Evolutionary conservation across 768 basidiomycete genomes (phyloP).

Genomic region (Suillus ampliporus): DNA sequence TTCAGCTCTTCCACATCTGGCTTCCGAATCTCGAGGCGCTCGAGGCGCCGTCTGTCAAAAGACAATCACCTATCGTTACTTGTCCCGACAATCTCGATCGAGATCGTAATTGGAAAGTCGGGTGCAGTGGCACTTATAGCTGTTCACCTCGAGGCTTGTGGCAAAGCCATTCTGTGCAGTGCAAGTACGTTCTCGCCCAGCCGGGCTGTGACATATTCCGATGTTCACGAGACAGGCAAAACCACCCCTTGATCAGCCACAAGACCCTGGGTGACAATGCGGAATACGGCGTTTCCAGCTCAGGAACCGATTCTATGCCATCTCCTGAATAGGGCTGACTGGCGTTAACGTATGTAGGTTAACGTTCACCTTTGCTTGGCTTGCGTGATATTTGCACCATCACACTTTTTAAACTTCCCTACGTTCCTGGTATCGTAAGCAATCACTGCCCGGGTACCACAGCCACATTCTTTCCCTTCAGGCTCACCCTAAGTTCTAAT

Average conservation of each 20-base stretch:
- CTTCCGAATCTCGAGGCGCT: no score
- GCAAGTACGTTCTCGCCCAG: not conserved
- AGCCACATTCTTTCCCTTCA: not conserved
- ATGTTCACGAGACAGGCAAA: not conserved
- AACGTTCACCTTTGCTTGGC: not conserved
- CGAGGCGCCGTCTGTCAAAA: not conserved
- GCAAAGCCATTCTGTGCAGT: not conserved
- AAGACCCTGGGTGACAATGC: not conserved
- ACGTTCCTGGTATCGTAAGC: conserved; percentile 3
- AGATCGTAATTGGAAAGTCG: not conserved
- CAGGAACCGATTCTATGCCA: conserved; percentile 7
- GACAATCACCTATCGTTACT: not conserved
- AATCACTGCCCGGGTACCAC: not conserved
- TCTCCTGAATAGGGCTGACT: no score
- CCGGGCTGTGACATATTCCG: not conserved
- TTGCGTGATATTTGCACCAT: not conserved
- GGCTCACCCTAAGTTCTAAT: not conserved
- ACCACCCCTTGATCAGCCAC: not conserved
- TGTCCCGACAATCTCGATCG: not conserved
- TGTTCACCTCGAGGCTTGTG: not conserved
- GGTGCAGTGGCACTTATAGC: not conserved
- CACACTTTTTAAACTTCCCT: not conserved
- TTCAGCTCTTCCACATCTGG: not conserved
- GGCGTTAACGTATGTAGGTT: no score
- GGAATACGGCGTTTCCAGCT: no score